Base-by-base conservation (phyloP, 2,329 filamentous ascomycete species). In the Lachnellula subtilissima region DNA sequence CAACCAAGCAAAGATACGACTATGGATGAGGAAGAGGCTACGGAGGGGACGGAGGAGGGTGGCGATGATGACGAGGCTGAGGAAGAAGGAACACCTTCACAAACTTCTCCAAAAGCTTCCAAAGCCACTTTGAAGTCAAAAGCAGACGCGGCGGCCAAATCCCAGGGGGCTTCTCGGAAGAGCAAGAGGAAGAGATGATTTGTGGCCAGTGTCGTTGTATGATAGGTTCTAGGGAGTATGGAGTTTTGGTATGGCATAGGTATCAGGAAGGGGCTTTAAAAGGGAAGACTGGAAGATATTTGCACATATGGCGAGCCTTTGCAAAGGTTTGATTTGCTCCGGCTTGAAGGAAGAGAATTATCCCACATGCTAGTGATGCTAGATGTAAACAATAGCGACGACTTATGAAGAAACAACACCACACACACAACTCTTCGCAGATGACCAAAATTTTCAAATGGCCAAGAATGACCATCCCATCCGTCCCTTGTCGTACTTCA, bases 51-150 rank as follows among this genome's bases (percentile, higher is more conserved):
- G 8, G 70, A 70, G 22, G 69, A 69, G 17, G 67, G 62, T 1
- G 69, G 63, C 6, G 70, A 71, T 2, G 70, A 71, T 17, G 75
- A 72, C 5, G 75, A 73, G n/a, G 71, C 66, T 3, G 71, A 72
- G 15, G 63, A 64, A 52, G 57, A 67, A 37, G 62, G 65, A 37
- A 62, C 64, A 32, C 61, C 58, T 14, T 65, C 62, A 35, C 59
- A 45, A 23, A 19, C 66, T 40, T 64, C 64, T 40, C 64, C 67
- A 5, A 69, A 65, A 53, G 35, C 61, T 8, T 57, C 61, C 3
- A 66, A 65, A 50, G 56, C 50, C 7, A 57, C 59, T 32, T 50
- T 54, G 2, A 69, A 66, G 48, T 47, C 54, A 12, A 65, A 65
- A 46, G 50, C 52, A 28, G 64, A 62, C 23, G 40, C 57, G 15